A percentile compares a stretch with the other conserved stretches of the same genome.
Evolutionary conservation across 805 yeast species (phyloP).

Genomic region (Kurtzmaniella fragi): DNA sequence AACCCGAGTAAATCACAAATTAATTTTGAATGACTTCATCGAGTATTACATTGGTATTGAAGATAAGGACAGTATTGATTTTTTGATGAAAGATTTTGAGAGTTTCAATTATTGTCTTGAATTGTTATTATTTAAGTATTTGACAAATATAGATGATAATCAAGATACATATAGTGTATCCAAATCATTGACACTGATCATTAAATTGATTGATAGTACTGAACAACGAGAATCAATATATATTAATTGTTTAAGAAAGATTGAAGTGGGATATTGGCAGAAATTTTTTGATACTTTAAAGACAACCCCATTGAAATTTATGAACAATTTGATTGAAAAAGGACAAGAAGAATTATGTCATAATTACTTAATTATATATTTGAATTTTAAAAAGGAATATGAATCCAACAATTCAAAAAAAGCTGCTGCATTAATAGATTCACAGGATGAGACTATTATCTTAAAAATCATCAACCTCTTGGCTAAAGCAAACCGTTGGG

Average conservation of each 20-base stretch:
- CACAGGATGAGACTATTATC: slow-evolving; percentile 37
- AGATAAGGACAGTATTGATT: slow-evolving; percentile 10
- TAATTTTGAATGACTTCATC: slow-evolving; percentile 43
- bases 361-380: slow-evolving; percentile 47
- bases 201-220: slow-evolving; percentile 15
- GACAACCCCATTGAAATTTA: slow-evolving; percentile 41
- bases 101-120: slow-evolving; percentile 48
- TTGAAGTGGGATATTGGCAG: slow-evolving; percentile 52
- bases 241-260: slow-evolving; percentile 54
- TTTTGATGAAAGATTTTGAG: slow-evolving; percentile 29
- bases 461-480: slow-evolving; percentile 41
- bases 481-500: slow-evolving; percentile 38
- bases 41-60: slow-evolving; percentile 41
- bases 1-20: slow-evolving; percentile 30
- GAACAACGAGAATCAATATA: slow-evolving; percentile 28
- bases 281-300: slow-evolving; percentile 38
- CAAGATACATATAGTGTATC: slow-evolving; percentile 9
- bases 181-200: slow-evolving; percentile 10
- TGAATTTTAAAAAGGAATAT: slow-evolving; percentile 42
- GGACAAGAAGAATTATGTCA: slow-evolving; percentile 45
- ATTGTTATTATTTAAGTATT: slow-evolving; percentile 39
- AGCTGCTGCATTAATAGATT: slow-evolving; percentile 13
- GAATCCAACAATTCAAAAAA: slow-evolving; percentile 16
- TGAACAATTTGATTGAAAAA: slow-evolving; percentile 35
- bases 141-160: slow-evolving; percentile 22